Evolutionary conservation across 768 basidiomycete species (phyloP).

Genomic region (Xerocomellus intermedius): DNA sequence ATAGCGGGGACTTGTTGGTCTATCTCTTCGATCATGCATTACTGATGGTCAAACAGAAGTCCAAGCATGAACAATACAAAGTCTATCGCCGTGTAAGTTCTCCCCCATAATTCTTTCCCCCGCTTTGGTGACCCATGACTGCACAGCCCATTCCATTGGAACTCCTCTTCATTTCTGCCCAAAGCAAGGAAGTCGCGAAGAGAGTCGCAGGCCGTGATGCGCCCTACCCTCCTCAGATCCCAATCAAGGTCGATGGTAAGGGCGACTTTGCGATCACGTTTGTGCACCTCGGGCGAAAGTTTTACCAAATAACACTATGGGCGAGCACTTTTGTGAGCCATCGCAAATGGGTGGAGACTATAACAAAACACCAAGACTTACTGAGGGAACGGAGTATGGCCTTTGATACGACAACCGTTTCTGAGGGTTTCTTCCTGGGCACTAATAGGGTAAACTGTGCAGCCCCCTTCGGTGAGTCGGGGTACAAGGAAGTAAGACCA

Average conservation of each 20-base stretch:
- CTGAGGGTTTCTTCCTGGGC: slow-evolving; percentile 85
- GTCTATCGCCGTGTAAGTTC: slow-evolving; percentile 85
- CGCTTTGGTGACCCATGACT: slow-evolving; percentile 5
- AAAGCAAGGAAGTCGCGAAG: slow-evolving; percentile 46
- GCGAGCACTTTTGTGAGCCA: slow-evolving; percentile 80
- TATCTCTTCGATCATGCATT: slow-evolving; percentile 97
- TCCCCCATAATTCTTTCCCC: not conserved
- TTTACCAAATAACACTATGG: slow-evolving; percentile 90
- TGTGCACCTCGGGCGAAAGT: slow-evolving; percentile 89
- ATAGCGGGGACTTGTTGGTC: slow-evolving; percentile 87
- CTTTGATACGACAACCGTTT: slow-evolving; percentile 83
- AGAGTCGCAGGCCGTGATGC: slow-evolving; percentile 39
- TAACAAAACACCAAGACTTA: slow-evolving; percentile 83
- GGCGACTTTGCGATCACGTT: slow-evolving; percentile 92
- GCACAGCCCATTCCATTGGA: slow-evolving; percentile 92
- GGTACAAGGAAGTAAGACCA: not conserved
- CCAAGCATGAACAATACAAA: slow-evolving; percentile 87
- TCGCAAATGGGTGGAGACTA: slow-evolving; percentile 92
- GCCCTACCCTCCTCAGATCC: slow-evolving; percentile 46
- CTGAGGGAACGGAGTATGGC: slow-evolving; percentile 82
- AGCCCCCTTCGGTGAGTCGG: slow-evolving; percentile 74
- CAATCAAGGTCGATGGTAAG: slow-evolving; percentile 61
- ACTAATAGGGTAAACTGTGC: slow-evolving; percentile 92
- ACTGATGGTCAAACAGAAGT: slow-evolving; percentile 92
- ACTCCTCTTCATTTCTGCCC: slow-evolving; percentile 76